phyloP scores from a whole-genome alignment of 306 rosid genomes.

The Spatholobus suberectus region DNA sequence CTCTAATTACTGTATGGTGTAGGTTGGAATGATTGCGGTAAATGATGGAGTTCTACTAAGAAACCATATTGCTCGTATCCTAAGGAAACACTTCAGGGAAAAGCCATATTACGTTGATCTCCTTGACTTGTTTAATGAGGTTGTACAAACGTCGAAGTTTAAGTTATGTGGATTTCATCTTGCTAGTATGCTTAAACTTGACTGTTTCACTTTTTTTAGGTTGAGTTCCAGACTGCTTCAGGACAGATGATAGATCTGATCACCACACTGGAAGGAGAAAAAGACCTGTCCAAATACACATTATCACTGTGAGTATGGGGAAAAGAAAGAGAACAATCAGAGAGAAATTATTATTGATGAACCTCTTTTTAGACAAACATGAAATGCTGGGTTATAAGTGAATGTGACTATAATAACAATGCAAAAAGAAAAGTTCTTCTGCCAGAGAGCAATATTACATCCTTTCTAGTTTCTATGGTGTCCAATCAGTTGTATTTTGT shows the following conservation, averaged over 20 bases:
- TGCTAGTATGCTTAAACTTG: slow-evolving; percentile 32
- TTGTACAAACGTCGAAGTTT: slow-evolving; percentile 41
- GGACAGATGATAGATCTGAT: slow-evolving; percentile 99
- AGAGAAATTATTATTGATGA: slow-evolving; percentile 21
- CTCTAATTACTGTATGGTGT: slow-evolving; percentile 10
- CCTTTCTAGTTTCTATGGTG: not conserved
- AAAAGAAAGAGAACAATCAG: not conserved
- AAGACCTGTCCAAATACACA: slow-evolving; percentile 86
- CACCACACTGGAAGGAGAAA: slow-evolving; percentile 90
- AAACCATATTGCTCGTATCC: slow-evolving; percentile 77
- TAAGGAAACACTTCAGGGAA: slow-evolving; percentile 82
- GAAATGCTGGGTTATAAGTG: slow-evolving; percentile 13
- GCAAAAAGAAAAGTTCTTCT: not conserved
- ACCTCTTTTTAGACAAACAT: slow-evolving; percentile 2
- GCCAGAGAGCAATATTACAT: slow-evolving; percentile 9
- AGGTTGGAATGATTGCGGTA: slow-evolving; percentile 89
- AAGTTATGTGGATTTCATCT: slow-evolving; percentile 28
- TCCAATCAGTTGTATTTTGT: not conserved
- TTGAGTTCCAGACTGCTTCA: slow-evolving; percentile 92
- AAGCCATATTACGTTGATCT: slow-evolving; percentile 86
- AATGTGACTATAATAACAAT: not conserved
- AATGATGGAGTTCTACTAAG: slow-evolving; percentile 84
- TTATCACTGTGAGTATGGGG: slow-evolving; percentile 70
- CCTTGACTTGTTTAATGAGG: slow-evolving; percentile 91
- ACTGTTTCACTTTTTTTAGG: slow-evolving; percentile 52